Percentiles rank a stretch among this genome's conserved stretches.
phyloP scores from a whole-genome alignment of 75 land plant species.

The Picea sitchensis region DNA sequence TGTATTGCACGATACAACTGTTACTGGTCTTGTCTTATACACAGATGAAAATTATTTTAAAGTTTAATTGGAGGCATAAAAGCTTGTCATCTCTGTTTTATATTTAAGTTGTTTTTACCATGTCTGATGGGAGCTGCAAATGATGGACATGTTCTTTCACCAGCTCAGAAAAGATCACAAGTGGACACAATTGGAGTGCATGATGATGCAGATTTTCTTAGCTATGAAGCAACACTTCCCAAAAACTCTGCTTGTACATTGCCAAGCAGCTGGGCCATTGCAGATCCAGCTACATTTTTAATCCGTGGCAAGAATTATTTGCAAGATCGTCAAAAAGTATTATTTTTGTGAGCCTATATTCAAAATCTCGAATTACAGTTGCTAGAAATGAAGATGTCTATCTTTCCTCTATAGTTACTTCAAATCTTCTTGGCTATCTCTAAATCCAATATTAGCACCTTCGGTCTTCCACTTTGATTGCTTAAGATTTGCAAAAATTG shows the following conservation, averaged over 20 bases:
- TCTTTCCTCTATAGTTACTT: not conserved
- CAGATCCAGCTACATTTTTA: conserved; percentile 77
- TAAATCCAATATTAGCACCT: not conserved
- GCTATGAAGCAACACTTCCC: conserved; percentile 66
- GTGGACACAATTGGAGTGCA: conserved; percentile 25
- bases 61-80: no score
- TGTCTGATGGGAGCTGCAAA: conserved; percentile 4
- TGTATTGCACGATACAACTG: no score
- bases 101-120: not conserved
- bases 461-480: not conserved
- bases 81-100: not conserved
- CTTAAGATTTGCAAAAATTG: not conserved
- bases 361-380: not conserved
- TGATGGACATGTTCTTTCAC: conserved; percentile 3
- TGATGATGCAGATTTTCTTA: conserved; percentile 30
- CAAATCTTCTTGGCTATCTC: not conserved
- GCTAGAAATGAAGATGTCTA: no score
- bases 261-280: conserved; percentile 50
- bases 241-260: conserved; percentile 38
- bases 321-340: conserved; percentile 71
- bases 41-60: no score
- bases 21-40: no score
- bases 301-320: conserved; percentile 79
- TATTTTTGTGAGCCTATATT: not conserved
- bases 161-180: conserved; percentile 67